phyloP scores from a whole-genome alignment of 2,329 filamentous ascomycete species.

The Macrophomina tecta region DNA sequence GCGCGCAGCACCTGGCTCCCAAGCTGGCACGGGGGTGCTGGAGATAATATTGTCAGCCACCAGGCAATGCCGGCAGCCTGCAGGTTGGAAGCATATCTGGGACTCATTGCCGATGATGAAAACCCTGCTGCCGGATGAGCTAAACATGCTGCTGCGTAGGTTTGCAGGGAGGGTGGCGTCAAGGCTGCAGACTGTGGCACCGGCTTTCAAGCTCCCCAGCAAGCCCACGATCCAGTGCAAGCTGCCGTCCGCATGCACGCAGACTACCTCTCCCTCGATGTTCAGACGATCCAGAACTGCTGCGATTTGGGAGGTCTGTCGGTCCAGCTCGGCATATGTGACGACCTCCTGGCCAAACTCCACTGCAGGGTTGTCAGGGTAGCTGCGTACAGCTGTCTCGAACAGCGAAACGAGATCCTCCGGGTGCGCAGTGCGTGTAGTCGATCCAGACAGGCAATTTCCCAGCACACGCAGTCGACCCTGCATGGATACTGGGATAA shows the following conservation, averaged over 20 bases:
- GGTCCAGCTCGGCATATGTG: slow-evolving; percentile 28
- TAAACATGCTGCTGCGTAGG: slow-evolving; percentile 31
- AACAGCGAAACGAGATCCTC: slow-evolving; percentile 7
- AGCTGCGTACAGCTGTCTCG: neutral
- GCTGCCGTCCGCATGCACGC: slow-evolving; percentile 42
- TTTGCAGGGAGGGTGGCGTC: slow-evolving; percentile 34
- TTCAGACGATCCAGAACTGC: neutral
- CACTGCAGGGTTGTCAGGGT: slow-evolving; percentile 14
- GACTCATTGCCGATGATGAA: slow-evolving; percentile 34
- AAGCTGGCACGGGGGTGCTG: neutral
- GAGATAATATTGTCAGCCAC: slow-evolving; percentile 32
- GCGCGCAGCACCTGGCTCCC: neutral
- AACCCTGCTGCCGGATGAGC: slow-evolving; percentile 34
- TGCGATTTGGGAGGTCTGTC: neutral
- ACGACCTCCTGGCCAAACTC: slow-evolving; percentile 7
- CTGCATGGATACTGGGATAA: neutral
- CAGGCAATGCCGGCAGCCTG: slow-evolving; percentile 29
- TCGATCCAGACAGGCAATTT: slow-evolving; percentile 9
- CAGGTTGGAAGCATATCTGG: slow-evolving; percentile 28
- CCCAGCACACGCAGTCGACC: neutral
- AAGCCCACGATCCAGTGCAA: slow-evolving; percentile 46
- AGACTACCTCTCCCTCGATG: slow-evolving; percentile 38
- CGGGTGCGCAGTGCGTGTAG: neutral
- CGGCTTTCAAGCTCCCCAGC: slow-evolving; percentile 41
- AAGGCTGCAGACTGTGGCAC: slow-evolving; percentile 28